Percentiles rank a stretch among this genome's conserved stretches.
Conservation (phyloP, 257 asterid genomes). For the Solanum pinnatisectum region DNA sequence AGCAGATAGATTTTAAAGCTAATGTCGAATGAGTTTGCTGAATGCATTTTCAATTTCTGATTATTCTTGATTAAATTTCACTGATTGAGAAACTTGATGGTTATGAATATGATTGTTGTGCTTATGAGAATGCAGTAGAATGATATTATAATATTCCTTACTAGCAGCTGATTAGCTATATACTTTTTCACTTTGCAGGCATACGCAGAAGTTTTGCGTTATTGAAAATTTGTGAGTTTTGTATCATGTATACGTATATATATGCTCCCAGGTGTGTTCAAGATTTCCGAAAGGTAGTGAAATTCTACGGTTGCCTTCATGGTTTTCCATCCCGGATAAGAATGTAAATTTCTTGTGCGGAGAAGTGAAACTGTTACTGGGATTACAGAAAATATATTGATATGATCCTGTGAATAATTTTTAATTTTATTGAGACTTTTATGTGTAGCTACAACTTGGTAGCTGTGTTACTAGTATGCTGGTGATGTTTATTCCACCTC, state of each 20-base stretch:
- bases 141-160: background rate
- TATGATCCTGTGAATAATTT: background rate
- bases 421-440: background rate
- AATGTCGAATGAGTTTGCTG: background rate
- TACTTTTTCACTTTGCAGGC: background rate
- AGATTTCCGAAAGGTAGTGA: background rate
- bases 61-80: background rate
- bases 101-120: background rate
- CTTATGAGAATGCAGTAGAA: background rate
- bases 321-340: background rate
- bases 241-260: background rate
- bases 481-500: background rate
- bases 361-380: background rate
- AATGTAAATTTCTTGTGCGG: background rate
- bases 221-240: background rate
- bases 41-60: background rate
- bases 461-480: background rate
- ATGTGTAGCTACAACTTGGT: background rate
- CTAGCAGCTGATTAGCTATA: background rate
- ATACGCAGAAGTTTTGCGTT: background rate
- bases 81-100: background rate
- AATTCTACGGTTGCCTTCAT: background rate
- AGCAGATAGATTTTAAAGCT: background rate
- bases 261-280: slow-evolving; percentile 20
- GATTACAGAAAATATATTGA: background rate